Conservation (phyloP, 1,284 basidiomycete genomes). For the Athelia psychrophila region DNA sequence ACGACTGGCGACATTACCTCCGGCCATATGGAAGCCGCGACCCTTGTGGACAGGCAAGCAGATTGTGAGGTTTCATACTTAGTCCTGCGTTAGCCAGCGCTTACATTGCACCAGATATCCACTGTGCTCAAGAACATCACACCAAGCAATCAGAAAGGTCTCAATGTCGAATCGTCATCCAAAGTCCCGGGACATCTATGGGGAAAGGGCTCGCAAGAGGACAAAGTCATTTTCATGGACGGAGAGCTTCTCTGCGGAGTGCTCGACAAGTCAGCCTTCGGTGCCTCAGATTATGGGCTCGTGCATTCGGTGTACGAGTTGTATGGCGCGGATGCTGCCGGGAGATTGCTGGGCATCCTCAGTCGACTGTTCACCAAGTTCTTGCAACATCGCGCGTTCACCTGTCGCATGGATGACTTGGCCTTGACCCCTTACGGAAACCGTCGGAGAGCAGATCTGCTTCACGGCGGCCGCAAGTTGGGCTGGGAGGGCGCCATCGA, state of each 20-base stretch:
- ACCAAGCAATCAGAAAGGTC: slow-evolving; percentile 75
- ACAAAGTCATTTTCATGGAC: slow-evolving; percentile 87
- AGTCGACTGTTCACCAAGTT: slow-evolving; percentile 96
- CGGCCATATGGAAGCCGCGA: slow-evolving; percentile 88
- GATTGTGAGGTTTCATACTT: slow-evolving; percentile 57
- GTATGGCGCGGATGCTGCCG: slow-evolving; percentile 91
- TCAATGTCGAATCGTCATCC: slow-evolving; percentile 86
- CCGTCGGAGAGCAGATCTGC: slow-evolving; percentile 62
- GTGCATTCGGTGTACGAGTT: slow-evolving; percentile 99
- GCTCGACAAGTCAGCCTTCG: slow-evolving; percentile 97
- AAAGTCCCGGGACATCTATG: slow-evolving; percentile 87
- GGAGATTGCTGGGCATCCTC: slow-evolving; percentile 89
- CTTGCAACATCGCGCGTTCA: slow-evolving; percentile 95
- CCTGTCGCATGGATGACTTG: slow-evolving; percentile 98
- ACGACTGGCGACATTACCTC: slow-evolving; percentile 82
- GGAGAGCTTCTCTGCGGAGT: slow-evolving; percentile 93
- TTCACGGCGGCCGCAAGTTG: slow-evolving; percentile 67
- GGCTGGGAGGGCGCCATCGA: slow-evolving; percentile 90
- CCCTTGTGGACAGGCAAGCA: slow-evolving; percentile 99
- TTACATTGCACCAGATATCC: slow-evolving; percentile 64
- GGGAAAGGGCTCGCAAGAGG: slow-evolving; percentile 79
- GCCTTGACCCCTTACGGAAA: slow-evolving; percentile 87
- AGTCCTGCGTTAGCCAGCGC: background rate
- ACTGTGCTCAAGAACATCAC: slow-evolving; percentile 93
- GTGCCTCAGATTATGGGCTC: slow-evolving; percentile 93